phyloP scores from a whole-genome alignment of 306 rosid genomes.

The Arachis stenosperma region DNA sequence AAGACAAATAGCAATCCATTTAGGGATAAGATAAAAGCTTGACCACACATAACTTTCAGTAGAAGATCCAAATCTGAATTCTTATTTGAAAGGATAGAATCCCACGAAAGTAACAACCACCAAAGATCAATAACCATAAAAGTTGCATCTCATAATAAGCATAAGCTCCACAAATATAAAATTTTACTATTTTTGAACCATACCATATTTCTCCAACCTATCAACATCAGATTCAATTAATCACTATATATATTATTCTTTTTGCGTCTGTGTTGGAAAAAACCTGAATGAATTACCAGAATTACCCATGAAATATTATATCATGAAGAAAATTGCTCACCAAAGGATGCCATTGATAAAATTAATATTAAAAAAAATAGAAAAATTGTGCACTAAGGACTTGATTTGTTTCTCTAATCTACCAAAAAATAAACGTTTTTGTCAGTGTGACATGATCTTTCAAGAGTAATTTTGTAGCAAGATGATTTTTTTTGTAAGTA shows the following conservation, averaged over 20 bases:
- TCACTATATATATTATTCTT: no score
- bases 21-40: slow-evolving; percentile 41
- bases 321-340: no score
- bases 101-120: slow-evolving; percentile 44
- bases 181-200: slow-evolving; percentile 38
- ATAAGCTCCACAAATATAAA: slow-evolving; percentile 15
- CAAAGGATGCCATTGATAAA: no score
- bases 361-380: no score
- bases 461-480: no score
- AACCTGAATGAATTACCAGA: no score
- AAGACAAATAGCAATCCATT: slow-evolving; percentile 46
- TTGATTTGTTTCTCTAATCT: neutral
- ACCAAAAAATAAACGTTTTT: no score
- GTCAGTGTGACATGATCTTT: no score
- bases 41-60: slow-evolving; percentile 41
- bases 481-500: no score
- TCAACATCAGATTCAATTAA: slow-evolving; percentile 3
- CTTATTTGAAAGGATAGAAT: slow-evolving; percentile 40
- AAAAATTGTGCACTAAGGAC: no score
- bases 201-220: slow-evolving; percentile 30
- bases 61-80: slow-evolving; percentile 48
- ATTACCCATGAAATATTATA: no score
- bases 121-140: slow-evolving; percentile 35
- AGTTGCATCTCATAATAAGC: slow-evolving; percentile 29
- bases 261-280: no score